Evolutionary conservation across 495 filamentous ascomycete species (phyloP), one percentile per base, ranked within the genome.

Genomic region (Daldinia childiae): DNA sequence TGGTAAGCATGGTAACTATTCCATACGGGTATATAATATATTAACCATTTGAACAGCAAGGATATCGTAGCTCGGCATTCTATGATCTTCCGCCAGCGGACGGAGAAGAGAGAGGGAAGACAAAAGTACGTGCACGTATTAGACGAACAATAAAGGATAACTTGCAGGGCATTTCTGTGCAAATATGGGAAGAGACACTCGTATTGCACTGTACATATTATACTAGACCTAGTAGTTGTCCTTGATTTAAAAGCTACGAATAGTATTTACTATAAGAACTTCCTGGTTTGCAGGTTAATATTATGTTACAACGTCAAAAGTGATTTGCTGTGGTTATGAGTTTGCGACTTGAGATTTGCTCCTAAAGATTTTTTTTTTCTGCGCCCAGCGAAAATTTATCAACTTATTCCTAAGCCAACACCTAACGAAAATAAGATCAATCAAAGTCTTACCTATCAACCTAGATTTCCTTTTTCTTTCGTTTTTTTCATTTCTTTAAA

Each of bases 91-190:
- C 95, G 19, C 95, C 96, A 36, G 89, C 92, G 74, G 74, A 97
- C 95, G 17, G 94, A 97, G 87, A 91, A 90, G 77, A n/a, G 95
- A 99, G 87, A 94, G 86, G 75, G 95, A 98, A 79, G 95, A 99
- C 82, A 95, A 87, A 94, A 97, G 86, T 99, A 95, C 80, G 78
- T 98, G 78, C 96, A 98, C 77, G 92, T 98, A 75, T 85, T 95
- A 72, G 93, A 97, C 75, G 91, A 95, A 79, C 89, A 94, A 89
- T 76, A 79, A 50, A 70, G 52, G 30, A 62, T 39, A 27, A 62
- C 61, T 45, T 50, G n/a, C 43, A 50, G 38, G 58, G 63, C 50
- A 58, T 15, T 30, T 71, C 58, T 64, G 54, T 62, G 41, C 58
- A 62, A 57, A 36, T 57, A 36, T 57, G 58, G 64, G 63, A 61